Percentiles rank a stretch among this genome's conserved stretches.
Evolutionary conservation across 352 stramenopile species (phyloP).

Genomic region (Pythium myriotylum): DNA sequence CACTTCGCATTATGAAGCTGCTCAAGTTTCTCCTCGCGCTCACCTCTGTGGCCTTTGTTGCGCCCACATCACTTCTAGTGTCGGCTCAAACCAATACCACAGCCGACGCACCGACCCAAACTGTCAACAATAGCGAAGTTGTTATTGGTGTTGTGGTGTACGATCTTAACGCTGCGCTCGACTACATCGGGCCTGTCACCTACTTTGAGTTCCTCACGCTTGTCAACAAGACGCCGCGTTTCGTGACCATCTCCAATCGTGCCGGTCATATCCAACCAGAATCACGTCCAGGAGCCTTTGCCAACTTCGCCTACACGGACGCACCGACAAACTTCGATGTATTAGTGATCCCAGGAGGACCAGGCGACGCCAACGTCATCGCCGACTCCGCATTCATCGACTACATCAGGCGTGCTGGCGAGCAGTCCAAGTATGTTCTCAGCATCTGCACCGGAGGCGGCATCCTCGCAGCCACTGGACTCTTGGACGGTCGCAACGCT

Average conservation of each 20-base stretch:
- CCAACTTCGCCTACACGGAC: slow-evolving; percentile 33
- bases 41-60: too few relatives aligned
- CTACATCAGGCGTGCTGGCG: slow-evolving; percentile 36
- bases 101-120: too few relatives aligned
- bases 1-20: too few relatives aligned
- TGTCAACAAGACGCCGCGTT: slow-evolving; percentile 48
- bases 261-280: slow-evolving; percentile 36
- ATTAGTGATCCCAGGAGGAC: slow-evolving; percentile 45
- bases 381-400: slow-evolving; percentile 40
- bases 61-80: too few relatives aligned
- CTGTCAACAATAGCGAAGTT: slow-evolving; percentile 14
- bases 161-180: slow-evolving; percentile 53
- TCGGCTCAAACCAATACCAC: too few relatives aligned
- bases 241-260: slow-evolving; percentile 54
- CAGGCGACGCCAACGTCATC: slow-evolving; percentile 31
- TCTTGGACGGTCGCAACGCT: slow-evolving; percentile 45
- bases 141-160: slow-evolving; percentile 62
- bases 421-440: slow-evolving; percentile 41
- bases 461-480: slow-evolving; percentile 44
- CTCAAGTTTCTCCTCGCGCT: too few relatives aligned
- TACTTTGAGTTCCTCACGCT: slow-evolving; percentile 61
- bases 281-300: slow-evolving; percentile 35
- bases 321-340: slow-evolving; percentile 39
- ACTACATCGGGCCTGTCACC: slow-evolving; percentile 58
- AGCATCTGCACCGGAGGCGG: slow-evolving; percentile 57